Percentiles rank a stretch among this genome's conserved stretches.
phyloP scores from a whole-genome alignment of 345 rosid species.

The Acer campestre region DNA sequence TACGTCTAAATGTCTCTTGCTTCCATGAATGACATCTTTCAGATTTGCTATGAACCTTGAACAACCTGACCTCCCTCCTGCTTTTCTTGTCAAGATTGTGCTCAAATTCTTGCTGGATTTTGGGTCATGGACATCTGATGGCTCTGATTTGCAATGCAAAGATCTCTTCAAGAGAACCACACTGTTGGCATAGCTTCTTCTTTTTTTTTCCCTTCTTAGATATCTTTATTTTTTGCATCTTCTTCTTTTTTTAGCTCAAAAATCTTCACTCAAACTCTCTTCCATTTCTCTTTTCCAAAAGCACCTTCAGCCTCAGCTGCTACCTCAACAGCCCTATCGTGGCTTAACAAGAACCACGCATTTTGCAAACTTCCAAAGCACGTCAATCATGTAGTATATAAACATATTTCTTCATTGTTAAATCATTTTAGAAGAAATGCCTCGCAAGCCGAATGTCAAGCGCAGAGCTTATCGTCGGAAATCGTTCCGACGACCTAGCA shows the following conservation, averaged over 20 bases:
- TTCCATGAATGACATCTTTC: slow-evolving; percentile 96
- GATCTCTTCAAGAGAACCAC: slow-evolving; percentile 72
- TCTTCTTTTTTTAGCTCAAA: background rate
- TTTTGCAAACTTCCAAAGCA: no score
- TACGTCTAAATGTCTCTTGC: slow-evolving; percentile 93
- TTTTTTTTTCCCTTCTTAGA: no score
- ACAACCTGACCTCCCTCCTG: slow-evolving; percentile 90
- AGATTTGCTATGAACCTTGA: slow-evolving; percentile 99
- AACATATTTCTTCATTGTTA: no score
- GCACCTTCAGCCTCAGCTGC: no score
- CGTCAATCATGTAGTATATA: no score
- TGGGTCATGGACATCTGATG: slow-evolving; percentile 62
- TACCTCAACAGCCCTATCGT: no score
- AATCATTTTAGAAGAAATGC: no score
- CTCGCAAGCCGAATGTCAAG: no score
- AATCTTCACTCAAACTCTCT: background rate
- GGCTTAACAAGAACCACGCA: no score
- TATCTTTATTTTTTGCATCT: background rate
- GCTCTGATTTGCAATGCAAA: slow-evolving; percentile 65
- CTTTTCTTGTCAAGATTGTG: slow-evolving; percentile 62
- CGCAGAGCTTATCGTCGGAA: no score
- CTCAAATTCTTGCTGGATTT: slow-evolving; percentile 55
- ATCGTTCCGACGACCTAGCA: no score
- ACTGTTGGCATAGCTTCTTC: slow-evolving; percentile 60
- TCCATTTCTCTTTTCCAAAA: background rate